Conservation (phyloP, 2,329 filamentous ascomycete species). For the Aspergillus bombycis region DNA sequence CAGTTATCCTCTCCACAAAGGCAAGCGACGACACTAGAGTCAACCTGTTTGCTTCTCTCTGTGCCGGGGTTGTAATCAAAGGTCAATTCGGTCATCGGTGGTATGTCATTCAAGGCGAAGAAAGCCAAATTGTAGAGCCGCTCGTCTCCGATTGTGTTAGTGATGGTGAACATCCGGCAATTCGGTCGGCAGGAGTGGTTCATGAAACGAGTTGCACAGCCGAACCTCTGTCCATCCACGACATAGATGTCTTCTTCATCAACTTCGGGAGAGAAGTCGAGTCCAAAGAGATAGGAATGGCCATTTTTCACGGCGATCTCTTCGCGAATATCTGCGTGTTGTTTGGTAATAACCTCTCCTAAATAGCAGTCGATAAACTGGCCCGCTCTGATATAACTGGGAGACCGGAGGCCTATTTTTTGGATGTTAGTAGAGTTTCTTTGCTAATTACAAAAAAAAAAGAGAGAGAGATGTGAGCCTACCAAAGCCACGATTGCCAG, state of each 20-base stretch:
- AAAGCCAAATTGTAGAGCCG: slow-evolving; percentile 52
- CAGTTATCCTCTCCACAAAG: slow-evolving; percentile 49
- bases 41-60: slow-evolving; percentile 28
- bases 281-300: slow-evolving; percentile 46
- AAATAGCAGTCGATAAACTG: slow-evolving; percentile 52
- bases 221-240: slow-evolving; percentile 48
- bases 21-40: slow-evolving; percentile 46
- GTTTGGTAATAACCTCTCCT: slow-evolving; percentile 47
- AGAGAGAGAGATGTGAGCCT: slow-evolving; percentile 9
- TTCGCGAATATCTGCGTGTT: slow-evolving; percentile 44
- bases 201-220: slow-evolving; percentile 49
- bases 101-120: slow-evolving; percentile 49
- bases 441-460: neutral
- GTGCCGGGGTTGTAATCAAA: slow-evolving; percentile 51
- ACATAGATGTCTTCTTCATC: slow-evolving; percentile 39
- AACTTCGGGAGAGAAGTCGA: slow-evolving; percentile 40
- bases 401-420: slow-evolving; percentile 43
- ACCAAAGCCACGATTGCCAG: slow-evolving; percentile 46
- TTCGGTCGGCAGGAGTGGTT: slow-evolving; percentile 55
- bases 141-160: slow-evolving; percentile 43
- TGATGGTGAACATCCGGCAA: slow-evolving; percentile 48
- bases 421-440: slow-evolving; percentile 12
- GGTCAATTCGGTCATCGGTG: slow-evolving; percentile 46
- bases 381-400: slow-evolving; percentile 39
- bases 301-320: slow-evolving; percentile 27